Base-by-base conservation (phyloP, 345 rosid species). In the Pseudoturritis turrita region DNA sequence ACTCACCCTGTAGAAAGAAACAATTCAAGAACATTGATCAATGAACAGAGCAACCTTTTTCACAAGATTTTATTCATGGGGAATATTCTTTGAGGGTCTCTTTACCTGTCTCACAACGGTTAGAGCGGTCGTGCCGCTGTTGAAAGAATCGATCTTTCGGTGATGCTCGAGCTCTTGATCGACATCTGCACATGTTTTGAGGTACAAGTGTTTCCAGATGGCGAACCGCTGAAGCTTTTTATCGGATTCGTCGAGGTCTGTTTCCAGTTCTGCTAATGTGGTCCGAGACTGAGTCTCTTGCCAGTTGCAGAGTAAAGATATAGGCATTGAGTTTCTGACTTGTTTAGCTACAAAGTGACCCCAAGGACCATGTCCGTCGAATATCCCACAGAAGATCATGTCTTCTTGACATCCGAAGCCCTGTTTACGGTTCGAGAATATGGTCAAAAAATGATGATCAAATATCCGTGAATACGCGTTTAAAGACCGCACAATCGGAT, bases 351-450 rank as follows among this genome's bases (percentile, higher is more conserved):
- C 98, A 41, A 56, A 91, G 77, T 94, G 98, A 13, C 98, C 98
- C 98, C 98, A 94, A 0, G 86, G 88, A 70, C 97, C 98, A 43
- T 94, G 97, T 58, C 98, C 97, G 70, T 94, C 97, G 59, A 89
- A 94, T 77, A 94, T 84, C 70, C 98, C 98, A 46, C 98, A 94
- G 44, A 91, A 94, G 14, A 80, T 70, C 93, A 87, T 91, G 80
- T 91, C 98, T 64, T 69, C 87, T 78, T 94, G 90, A 68, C 91
- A 81, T 66, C 98, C 98, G 36, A 84, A 94, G 60, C 81, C 96
- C 98, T 94, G 28, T 15, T 52, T 17, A 21, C 23, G 2, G 21
- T 50, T 25, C 29, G 26, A 65, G 43, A 31, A 37, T 4, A 25
- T 4, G 9, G 14, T 19, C n/a, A 40, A 61, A 26, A 19, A 9